Base-by-base conservation (phyloP, 768 basidiomycete genomes). In the Trametopsis cervina region DNA sequence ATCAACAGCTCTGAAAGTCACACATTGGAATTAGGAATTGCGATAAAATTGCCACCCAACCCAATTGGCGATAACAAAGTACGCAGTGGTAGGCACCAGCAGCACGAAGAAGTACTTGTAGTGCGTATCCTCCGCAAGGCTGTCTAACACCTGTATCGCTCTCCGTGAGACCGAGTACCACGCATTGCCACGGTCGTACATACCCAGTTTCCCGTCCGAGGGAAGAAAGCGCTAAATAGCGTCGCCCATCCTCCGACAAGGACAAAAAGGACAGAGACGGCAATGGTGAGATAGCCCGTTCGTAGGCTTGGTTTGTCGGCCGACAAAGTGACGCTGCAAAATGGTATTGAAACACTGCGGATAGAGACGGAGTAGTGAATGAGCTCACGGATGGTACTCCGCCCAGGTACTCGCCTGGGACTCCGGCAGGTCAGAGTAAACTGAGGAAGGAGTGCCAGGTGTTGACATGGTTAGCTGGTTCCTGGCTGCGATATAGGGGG, bases 11-110 rank as follows among this genome's bases (percentile, higher is more conserved):
- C 11, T 17, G 17, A 17, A 40, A 11, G 11, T 7, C 9, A 11
- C n/a, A 17, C 11, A 40, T 40, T n/a, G n/a, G n/a, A 38, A 5
- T 78, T 65, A 94, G 10, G 91, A 90, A 64, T 93, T 92, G 38
- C 87, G 81, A 63, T 90, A 97, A 65, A 91, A 96, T 65, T 97
- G 92, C 92, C 93, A 97, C 36, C 94, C 94, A 33, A 95, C 89
- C 95, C 95, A 98, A 60, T 97, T 97, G 36, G 92, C 91, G 58
- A 98, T 98, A 45, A 91, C 87, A 64, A 93, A 95, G 66, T 90
- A 93, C 35, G 85, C 74, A 9, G 75, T 79, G 6, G 83, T 83
- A 11, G 95, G 92, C 39, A 97, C 75, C 38, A 93, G 70, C 33
- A 96, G 67, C 10, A 93, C 66, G 24, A 67, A 58, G 56, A 95